Base-by-base conservation (phyloP, 2,329 filamentous ascomycete genomes). In the Cladosporium sp. region DNA sequence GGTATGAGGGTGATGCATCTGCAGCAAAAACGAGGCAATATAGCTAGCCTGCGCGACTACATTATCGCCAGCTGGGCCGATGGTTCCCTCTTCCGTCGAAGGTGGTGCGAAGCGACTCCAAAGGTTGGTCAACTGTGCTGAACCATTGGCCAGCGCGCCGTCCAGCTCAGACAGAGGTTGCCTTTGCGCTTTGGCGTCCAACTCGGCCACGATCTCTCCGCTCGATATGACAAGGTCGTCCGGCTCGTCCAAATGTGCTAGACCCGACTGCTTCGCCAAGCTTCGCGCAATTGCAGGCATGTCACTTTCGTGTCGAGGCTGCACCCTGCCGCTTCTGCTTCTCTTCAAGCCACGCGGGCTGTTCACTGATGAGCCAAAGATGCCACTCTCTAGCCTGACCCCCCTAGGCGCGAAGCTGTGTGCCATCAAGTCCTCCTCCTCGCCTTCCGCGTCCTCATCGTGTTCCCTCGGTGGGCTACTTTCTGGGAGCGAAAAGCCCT, bases 31-130 rank as follows among this genome's bases (percentile, higher is more conserved):
- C 34, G 88, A 88, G 18, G 90, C 90, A n/a, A 97, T 76, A 72
- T 89, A 96, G 65, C 87, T 86, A 4, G 93, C 93, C 75, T 94
- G 93, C 64, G 88, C 88, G 30, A 88, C 84, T 1, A 87, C 84
- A 41, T 86, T 79, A 11, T 86, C 80, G 3, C 86, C 87, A 55
- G 72, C 68, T 24, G 78, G 76, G n/a, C 76, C 77, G n/a, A 78
- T 71, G 5, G 67, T 68, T 30, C 73, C 74, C 47, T 71, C 68
- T 54, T 71, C 72, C n/a, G 74, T 78, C 36, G 70, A 67, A 18
- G 59, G 65, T 54, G 65, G 28, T 24, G 64, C 30, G 4, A 66
- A 64, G 30, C 67, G 52, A 11, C 63, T 66, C 61, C 65, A 74
- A 18, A 73, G 59, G 24, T 66, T 58, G 24, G 59, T 58, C 8